Percentiles rank a stretch among this genome's conserved stretches.
Evolutionary conservation across 2,329 filamentous ascomycete genomes (phyloP).

Genomic region (Aspergillus neoniger): DNA sequence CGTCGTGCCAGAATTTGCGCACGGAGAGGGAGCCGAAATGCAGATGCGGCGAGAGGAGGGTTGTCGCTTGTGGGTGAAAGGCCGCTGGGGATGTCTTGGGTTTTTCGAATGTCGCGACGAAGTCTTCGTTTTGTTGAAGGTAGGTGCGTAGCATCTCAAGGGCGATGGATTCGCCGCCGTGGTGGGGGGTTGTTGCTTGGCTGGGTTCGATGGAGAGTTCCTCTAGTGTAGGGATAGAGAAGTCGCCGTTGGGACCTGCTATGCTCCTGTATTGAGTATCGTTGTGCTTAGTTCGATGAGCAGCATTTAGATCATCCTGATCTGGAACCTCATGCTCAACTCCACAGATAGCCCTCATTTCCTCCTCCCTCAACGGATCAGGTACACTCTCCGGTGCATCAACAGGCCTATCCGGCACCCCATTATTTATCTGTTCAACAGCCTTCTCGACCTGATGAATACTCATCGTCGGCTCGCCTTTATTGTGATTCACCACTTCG

Average conservation of each 20-base stretch:
- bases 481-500: slow-evolving; percentile 65
- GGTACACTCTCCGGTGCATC: slow-evolving; percentile 62
- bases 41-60: slow-evolving; percentile 70
- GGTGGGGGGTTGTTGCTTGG: slow-evolving; percentile 64
- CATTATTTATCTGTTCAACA: slow-evolving; percentile 58
- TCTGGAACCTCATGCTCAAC: slow-evolving; percentile 50
- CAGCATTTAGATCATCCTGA: slow-evolving; percentile 61
- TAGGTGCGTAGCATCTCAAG: slow-evolving; percentile 61
- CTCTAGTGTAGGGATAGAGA: slow-evolving; percentile 68
- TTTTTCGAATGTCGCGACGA: slow-evolving; percentile 74
- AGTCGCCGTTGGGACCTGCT: slow-evolving; percentile 68
- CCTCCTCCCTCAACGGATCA: slow-evolving; percentile 56
- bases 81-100: slow-evolving; percentile 73
- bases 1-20: slow-evolving; percentile 72
- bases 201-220: slow-evolving; percentile 65
- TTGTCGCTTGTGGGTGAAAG: slow-evolving; percentile 72
- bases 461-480: slow-evolving; percentile 73
- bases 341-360: slow-evolving; percentile 46
- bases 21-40: slow-evolving; percentile 74
- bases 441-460: slow-evolving; percentile 67
- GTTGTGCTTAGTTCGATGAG: slow-evolving; percentile 50
- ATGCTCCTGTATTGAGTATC: slow-evolving; percentile 63
- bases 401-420: slow-evolving; percentile 62
- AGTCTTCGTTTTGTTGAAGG: slow-evolving; percentile 61
- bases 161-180: slow-evolving; percentile 69